Percentiles rank a stretch among this genome's conserved stretches.
Conservation (phyloP, 768 basidiomycete species). For the Russula sp. region DNA sequence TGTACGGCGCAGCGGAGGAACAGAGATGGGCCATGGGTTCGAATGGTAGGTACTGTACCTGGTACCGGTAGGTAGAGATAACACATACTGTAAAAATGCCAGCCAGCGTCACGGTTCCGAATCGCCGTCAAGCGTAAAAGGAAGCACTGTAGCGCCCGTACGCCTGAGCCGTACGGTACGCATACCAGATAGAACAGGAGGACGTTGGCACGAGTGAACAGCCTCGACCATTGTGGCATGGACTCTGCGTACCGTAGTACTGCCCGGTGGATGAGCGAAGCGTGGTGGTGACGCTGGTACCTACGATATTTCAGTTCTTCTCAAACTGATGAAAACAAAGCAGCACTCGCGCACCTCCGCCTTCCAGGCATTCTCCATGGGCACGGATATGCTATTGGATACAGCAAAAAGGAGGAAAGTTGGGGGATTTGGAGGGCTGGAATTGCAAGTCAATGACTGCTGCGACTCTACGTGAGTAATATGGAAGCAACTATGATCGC, state of each 20-base stretch:
- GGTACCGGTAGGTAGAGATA: no score
- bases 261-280: no score
- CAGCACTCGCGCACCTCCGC: slow-evolving; percentile 11
- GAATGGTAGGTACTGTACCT: no score
- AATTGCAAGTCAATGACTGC: slow-evolving; percentile 8
- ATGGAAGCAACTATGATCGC: slow-evolving; percentile 4
- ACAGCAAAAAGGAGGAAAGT: not conserved
- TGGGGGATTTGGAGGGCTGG: not conserved
- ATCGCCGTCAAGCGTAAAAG: not conserved
- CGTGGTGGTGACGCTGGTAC: no score
- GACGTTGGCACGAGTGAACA: no score
- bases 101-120: not conserved
- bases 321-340: not conserved
- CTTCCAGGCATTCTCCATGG: not conserved
- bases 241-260: no score
- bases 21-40: no score
- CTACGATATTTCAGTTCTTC: not conserved
- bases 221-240: no score
- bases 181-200: not conserved
- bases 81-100: not conserved
- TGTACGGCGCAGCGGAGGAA: no score
- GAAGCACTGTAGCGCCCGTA: not conserved
- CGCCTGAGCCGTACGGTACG: no score
- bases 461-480: slow-evolving; percentile 7
- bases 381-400: not conserved